Percentiles rank a stretch among this genome's conserved stretches.
Evolutionary conservation across 139 green algal genomes (phyloP).

Genomic region (Spirogloea muscicola): DNA sequence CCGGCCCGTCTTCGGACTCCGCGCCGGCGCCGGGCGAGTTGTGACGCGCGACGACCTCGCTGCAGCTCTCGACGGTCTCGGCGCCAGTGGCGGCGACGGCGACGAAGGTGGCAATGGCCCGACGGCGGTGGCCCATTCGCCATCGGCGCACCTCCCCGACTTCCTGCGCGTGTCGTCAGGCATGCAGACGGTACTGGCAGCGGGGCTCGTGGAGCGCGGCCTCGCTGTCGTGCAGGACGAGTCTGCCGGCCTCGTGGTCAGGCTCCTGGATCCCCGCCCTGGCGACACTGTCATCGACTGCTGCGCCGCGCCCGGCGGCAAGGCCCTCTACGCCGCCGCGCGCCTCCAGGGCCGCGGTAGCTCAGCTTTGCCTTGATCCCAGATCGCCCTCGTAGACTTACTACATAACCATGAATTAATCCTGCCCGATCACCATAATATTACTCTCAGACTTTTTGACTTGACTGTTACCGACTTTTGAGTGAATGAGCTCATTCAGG

Average conservation of each 20-base stretch:
- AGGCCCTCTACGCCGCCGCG: constrained; percentile 73
- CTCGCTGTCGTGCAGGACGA: constrained; percentile 71
- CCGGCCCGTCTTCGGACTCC: constrained; percentile 47
- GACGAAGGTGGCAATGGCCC: no score
- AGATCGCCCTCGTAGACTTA: no score
- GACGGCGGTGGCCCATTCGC: no score
- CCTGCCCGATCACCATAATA: no score
- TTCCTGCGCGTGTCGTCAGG: constrained; percentile 64
- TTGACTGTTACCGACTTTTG: no score
- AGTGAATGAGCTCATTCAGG: no score
- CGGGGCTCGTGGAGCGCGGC: constrained; percentile 17
- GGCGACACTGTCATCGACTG: constrained; percentile 78
- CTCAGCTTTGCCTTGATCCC: no score
- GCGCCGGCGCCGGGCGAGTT: neutral
- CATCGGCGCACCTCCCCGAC: constrained; percentile 46
- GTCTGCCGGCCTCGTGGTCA: constrained; percentile 71
- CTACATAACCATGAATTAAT: no score
- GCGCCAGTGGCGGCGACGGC: no score
- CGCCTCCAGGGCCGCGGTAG: constrained; percentile 54
- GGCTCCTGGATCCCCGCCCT: constrained; percentile 67
- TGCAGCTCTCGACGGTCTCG: constrained; percentile 2
- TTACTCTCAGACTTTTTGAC: no score
- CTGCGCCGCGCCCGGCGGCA: constrained; percentile 85
- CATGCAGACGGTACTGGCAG: constrained; percentile 49
- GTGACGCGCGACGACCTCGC: neutral